These are phyloP conservation scores for Hura crepitans DNA, from an alignment of 441 rosid species.

Conservation along the genomic window DNA sequence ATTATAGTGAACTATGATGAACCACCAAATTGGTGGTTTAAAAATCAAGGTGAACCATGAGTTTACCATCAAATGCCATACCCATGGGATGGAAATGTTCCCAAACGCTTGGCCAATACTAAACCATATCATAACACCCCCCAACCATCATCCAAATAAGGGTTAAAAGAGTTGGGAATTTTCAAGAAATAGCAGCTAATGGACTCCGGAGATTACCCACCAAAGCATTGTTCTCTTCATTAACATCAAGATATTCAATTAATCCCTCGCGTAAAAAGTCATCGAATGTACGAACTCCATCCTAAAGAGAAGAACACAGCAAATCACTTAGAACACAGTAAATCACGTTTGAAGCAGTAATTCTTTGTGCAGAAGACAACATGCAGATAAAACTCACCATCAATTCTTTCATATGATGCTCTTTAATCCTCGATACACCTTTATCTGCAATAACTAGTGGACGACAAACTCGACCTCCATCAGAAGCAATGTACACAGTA, in stretches of 20 bases:
- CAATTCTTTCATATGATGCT: conserved; percentile 89
- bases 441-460: conserved; percentile 97
- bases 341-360: conserved; percentile 25
- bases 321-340: conserved; percentile 28
- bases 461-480: conserved; percentile 99
- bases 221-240: conserved; percentile 97
- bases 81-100: no score
- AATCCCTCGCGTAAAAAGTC: conserved; percentile 87
- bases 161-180: neutral
- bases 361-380: conserved; percentile 16
- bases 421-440: conserved; percentile 87
- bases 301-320: conserved; percentile 40
- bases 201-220: conserved; percentile 36
- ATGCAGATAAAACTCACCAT: conserved; percentile 46
- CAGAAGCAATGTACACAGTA: conserved; percentile 92
- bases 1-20: no score
- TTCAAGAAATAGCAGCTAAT: neutral
- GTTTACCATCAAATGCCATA: no score
- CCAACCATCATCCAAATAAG: no score
- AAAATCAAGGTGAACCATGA: no score
- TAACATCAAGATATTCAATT: conserved; percentile 95
- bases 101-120: no score
- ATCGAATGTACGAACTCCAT: conserved; percentile 82
- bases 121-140: no score
- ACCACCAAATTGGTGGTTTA: no score